These are phyloP conservation scores for Alternaria longipes DNA, from an alignment of 2,329 filamentous ascomycete species.

Conservation along the genomic window DNA sequence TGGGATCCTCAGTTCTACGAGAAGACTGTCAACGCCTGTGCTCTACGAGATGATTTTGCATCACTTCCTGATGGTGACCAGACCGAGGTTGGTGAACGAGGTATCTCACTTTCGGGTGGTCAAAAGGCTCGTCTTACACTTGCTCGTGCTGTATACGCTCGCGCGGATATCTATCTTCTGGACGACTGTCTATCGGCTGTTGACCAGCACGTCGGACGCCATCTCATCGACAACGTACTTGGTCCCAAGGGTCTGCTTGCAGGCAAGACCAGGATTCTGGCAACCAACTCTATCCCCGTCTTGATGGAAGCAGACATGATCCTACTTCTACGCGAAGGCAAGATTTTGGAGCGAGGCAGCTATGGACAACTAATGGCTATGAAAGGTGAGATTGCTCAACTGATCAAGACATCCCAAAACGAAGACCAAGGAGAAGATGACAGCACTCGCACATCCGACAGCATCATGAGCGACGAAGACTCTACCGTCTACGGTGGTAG, in stretches of 20 bases:
- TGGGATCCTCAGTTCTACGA: slow-evolving; percentile 96
- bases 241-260: slow-evolving; percentile 82
- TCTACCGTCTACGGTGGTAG: slow-evolving; percentile 64
- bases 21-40: slow-evolving; percentile 89
- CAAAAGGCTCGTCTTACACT: slow-evolving; percentile 94
- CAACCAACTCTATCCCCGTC: slow-evolving; percentile 94
- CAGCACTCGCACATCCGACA: slow-evolving; percentile 59
- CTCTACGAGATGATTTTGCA: slow-evolving; percentile 87
- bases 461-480: slow-evolving; percentile 74
- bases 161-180: slow-evolving; percentile 94
- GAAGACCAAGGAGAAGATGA: slow-evolving; percentile 58
- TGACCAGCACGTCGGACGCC: slow-evolving; percentile 95
- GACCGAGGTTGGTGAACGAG: slow-evolving; percentile 94
- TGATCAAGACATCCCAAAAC: slow-evolving; percentile 78
- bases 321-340: slow-evolving; percentile 81
- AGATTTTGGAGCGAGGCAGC: slow-evolving; percentile 85
- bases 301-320: slow-evolving; percentile 90
- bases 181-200: slow-evolving; percentile 96
- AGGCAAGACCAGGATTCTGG: slow-evolving; percentile 89
- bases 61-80: slow-evolving; percentile 95
- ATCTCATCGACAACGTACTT: slow-evolving; percentile 93
- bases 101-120: slow-evolving; percentile 93
- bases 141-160: slow-evolving; percentile 92
- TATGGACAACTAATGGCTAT: slow-evolving; percentile 91
- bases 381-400: slow-evolving; percentile 86